Conservation (phyloP, 345 rosid species). For the Heritiera littoralis region DNA sequence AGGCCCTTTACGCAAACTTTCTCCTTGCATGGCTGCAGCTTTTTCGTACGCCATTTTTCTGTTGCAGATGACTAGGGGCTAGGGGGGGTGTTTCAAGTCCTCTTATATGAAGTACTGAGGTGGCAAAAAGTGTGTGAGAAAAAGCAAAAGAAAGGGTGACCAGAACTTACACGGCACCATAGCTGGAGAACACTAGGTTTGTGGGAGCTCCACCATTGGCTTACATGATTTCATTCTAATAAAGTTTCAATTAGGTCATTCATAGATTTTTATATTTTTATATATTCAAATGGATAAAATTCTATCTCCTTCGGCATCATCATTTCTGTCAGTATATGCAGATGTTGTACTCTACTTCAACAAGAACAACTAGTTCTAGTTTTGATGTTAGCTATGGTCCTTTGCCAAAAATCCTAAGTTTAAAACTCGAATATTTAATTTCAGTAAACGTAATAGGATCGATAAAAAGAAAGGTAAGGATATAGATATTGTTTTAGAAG, state of each 20-base stretch:
- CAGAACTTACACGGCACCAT: constrained; percentile 42
- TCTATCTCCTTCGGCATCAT: constrained; percentile 26
- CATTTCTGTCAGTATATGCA: constrained; percentile 21
- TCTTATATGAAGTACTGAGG: constrained; percentile 19
- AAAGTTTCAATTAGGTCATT: constrained; percentile 38
- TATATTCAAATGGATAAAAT: constrained; percentile 11
- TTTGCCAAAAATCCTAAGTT: not conserved
- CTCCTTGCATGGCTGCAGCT: constrained; percentile 34
- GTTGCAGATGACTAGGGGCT: not conserved
- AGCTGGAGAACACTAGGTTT: constrained; percentile 42
- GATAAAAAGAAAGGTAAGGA: constrained; percentile 14
- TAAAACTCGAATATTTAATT: no score
- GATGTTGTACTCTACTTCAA: not conserved
- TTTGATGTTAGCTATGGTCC: not conserved
- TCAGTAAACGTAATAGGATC: not conserved
- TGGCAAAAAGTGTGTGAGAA: constrained; percentile 23
- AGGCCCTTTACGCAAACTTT: constrained; percentile 52
- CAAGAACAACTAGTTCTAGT: not conserved
- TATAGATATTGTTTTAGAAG: constrained; percentile 17
- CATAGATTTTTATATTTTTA: constrained; percentile 1
- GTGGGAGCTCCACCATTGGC: constrained; percentile 42
- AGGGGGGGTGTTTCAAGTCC: not conserved
- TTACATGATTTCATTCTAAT: constrained; percentile 31
- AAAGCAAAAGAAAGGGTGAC: constrained; percentile 29
- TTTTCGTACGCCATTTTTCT: constrained; percentile 25